These are phyloP conservation scores for Vararia minispora DNA, from an alignment of 768 basidiomycete species.

Conservation along the genomic window DNA sequence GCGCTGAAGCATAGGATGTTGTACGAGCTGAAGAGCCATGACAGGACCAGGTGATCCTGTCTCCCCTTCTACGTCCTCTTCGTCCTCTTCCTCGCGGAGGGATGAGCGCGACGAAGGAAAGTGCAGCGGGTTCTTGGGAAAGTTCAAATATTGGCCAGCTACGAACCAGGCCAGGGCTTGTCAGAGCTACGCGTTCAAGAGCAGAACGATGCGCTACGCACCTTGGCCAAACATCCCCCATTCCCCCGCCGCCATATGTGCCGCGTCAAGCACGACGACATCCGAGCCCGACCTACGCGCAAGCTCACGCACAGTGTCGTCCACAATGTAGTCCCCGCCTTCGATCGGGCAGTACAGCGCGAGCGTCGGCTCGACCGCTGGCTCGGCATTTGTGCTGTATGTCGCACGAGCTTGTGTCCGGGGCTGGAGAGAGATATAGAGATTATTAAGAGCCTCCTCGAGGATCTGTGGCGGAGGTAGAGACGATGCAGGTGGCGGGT, in stretches of 20 bases:
- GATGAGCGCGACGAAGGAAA: slow-evolving; percentile 31
- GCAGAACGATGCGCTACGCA: slow-evolving; percentile 18
- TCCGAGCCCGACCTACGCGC: slow-evolving; percentile 68
- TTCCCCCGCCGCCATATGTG: slow-evolving; percentile 81
- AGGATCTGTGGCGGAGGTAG: slow-evolving; percentile 69
- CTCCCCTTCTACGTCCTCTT: slow-evolving; percentile 39
- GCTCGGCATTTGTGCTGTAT: slow-evolving; percentile 40
- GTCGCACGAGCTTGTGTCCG: slow-evolving; percentile 69
- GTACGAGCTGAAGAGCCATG: slow-evolving; percentile 35
- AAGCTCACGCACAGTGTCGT: slow-evolving; percentile 68
- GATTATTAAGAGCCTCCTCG: slow-evolving; percentile 63
- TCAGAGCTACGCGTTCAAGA: neutral
- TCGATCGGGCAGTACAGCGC: slow-evolving; percentile 81
- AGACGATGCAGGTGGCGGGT: slow-evolving; percentile 20
- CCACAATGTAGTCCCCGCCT: slow-evolving; percentile 77
- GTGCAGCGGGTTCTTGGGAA: slow-evolving; percentile 71
- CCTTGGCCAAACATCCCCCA: slow-evolving; percentile 80
- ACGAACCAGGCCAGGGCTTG: neutral
- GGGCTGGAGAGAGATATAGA: slow-evolving; percentile 70
- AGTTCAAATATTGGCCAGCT: slow-evolving; percentile 62
- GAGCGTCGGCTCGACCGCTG: slow-evolving; percentile 68
- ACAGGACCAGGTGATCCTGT: slow-evolving; percentile 28
- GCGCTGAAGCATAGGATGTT: too few relatives aligned
- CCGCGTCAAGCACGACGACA: slow-evolving; percentile 73
- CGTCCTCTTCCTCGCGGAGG: slow-evolving; percentile 23